A percentile compares a stretch with the other conserved stretches of the same genome.
These are phyloP conservation scores for Pholiota molesta DNA, from an alignment of 768 basidiomycete species.

Conservation along the genomic window DNA sequence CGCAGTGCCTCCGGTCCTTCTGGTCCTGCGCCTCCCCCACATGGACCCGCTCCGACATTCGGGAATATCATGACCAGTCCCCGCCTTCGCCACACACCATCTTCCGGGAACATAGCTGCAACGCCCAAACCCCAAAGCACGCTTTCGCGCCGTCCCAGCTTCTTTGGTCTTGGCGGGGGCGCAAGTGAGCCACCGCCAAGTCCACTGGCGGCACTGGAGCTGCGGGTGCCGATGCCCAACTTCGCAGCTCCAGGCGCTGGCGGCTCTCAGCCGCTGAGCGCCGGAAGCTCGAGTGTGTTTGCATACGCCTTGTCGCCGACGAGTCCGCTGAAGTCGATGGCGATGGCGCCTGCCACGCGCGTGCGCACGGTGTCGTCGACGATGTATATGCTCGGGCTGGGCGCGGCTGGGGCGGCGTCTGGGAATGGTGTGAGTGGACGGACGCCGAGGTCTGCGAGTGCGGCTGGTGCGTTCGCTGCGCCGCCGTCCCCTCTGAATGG, in stretches of 20 bases:
- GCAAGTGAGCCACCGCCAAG: slow-evolving; percentile 26
- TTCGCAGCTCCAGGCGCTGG: slow-evolving; percentile 25
- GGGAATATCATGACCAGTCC: slow-evolving; percentile 73
- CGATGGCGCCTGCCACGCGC: slow-evolving; percentile 27
- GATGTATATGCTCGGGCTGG: slow-evolving; percentile 67
- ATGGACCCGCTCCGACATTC: slow-evolving; percentile 54
- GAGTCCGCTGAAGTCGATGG: slow-evolving; percentile 14
- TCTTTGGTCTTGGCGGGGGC: slow-evolving; percentile 18
- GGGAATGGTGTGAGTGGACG: background rate
- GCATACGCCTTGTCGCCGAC: slow-evolving; percentile 18
- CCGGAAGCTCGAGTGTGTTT: slow-evolving; percentile 3
- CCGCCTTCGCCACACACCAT: slow-evolving; percentile 51
- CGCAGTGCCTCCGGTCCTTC: slow-evolving; percentile 42
- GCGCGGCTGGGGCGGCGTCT: slow-evolving; percentile 29
- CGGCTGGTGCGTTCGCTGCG: background rate
- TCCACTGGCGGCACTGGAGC: slow-evolving; percentile 47
- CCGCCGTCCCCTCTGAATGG: slow-evolving; percentile 1
- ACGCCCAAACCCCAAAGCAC: slow-evolving; percentile 15
- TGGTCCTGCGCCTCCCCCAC: slow-evolving; percentile 34
- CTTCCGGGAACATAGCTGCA: slow-evolving; percentile 23
- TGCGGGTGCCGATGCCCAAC: slow-evolving; percentile 65
- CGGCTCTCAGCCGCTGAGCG: slow-evolving; percentile 8
- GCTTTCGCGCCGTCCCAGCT: slow-evolving; percentile 16
- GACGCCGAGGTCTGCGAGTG: background rate
- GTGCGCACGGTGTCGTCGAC: slow-evolving; percentile 55